Evolutionary conservation across 331 rosid genomes (phyloP).

Genomic region (Erythrophleum ivorense): DNA sequence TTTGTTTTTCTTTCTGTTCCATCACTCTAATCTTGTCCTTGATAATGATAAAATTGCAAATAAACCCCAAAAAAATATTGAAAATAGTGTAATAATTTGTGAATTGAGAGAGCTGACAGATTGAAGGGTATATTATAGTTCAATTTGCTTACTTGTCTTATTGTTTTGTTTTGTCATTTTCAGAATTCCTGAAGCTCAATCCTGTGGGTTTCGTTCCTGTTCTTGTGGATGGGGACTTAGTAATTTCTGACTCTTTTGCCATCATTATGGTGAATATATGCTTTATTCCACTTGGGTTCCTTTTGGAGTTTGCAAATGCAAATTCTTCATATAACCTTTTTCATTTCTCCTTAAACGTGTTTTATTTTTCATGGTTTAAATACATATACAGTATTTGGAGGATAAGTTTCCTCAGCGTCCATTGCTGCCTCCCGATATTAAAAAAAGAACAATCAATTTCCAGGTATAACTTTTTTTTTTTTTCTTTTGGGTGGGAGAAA

Average conservation of each 20-base stretch:
- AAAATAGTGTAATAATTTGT: neutral
- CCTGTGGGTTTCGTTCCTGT: conserved; percentile 80
- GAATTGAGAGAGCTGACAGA: neutral
- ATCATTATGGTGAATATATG: conserved; percentile 58
- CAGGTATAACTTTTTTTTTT: conserved; percentile 50
- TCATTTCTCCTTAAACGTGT: neutral
- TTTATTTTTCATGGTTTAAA: neutral
- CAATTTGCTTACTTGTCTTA: neutral
- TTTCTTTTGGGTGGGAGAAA: neutral
- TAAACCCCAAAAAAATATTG: no score
- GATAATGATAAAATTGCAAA: neutral
- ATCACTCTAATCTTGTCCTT: neutral
- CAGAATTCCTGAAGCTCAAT: conserved; percentile 70
- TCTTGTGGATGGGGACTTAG: conserved; percentile 62
- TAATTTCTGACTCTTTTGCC: conserved; percentile 74
- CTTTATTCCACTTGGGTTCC: neutral
- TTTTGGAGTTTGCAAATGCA: neutral
- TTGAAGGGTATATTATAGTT: neutral
- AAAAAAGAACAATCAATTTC: conserved; percentile 60
- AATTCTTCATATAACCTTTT: neutral
- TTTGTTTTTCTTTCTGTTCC: conserved; percentile 24
- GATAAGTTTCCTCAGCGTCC: conserved; percentile 72
- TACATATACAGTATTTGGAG: conserved; percentile 61
- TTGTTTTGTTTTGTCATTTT: conserved; percentile 10
- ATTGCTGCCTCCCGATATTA: conserved; percentile 62